Conservation (phyloP, 2,329 filamentous ascomycete genomes). For the Gyromitra esculenta region DNA sequence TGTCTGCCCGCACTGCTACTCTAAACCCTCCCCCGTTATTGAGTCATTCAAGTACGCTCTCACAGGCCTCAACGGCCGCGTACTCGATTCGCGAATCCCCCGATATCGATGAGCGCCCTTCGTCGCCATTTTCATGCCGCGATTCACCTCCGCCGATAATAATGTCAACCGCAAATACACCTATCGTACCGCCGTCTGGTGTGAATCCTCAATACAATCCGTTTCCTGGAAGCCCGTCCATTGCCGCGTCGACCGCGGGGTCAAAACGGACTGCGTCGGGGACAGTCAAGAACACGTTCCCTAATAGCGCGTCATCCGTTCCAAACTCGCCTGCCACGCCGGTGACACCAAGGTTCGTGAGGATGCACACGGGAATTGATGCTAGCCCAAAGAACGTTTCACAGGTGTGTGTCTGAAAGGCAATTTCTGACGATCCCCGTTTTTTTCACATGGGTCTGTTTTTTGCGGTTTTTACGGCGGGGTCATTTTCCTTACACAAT, state of each 20-base stretch:
- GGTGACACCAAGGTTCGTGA: conserved; percentile 52
- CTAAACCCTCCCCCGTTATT: conserved; percentile 49
- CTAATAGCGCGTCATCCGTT: conserved; percentile 48
- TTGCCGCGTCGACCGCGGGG: conserved; percentile 49
- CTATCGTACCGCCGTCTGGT: conserved; percentile 50
- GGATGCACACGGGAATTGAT: conserved; percentile 51
- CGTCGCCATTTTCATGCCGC: conserved; percentile 48
- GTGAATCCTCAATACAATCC: conserved; percentile 53
- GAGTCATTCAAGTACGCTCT: conserved; percentile 48
- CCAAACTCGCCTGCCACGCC: conserved; percentile 52
- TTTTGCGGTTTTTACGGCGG: conserved; percentile 50
- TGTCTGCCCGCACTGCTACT: conserved; percentile 35
- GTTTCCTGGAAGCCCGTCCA: conserved; percentile 53
- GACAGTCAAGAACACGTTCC: conserved; percentile 52
- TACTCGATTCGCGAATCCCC: conserved; percentile 51
- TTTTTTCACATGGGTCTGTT: conserved; percentile 46
- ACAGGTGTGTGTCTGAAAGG: conserved; percentile 52
- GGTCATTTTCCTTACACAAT: conserved; percentile 50
- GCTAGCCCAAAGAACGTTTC: conserved; percentile 54
- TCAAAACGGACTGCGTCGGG: conserved; percentile 54
- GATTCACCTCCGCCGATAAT: conserved; percentile 51
- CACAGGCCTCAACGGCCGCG: conserved; percentile 48
- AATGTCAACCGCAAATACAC: conserved; percentile 51
- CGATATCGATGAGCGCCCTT: conserved; percentile 48
- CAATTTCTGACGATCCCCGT: conserved; percentile 56